Base-by-base conservation (phyloP, 2,329 filamentous ascomycete genomes). In the Zymoseptoria pseudotritici region DNA sequence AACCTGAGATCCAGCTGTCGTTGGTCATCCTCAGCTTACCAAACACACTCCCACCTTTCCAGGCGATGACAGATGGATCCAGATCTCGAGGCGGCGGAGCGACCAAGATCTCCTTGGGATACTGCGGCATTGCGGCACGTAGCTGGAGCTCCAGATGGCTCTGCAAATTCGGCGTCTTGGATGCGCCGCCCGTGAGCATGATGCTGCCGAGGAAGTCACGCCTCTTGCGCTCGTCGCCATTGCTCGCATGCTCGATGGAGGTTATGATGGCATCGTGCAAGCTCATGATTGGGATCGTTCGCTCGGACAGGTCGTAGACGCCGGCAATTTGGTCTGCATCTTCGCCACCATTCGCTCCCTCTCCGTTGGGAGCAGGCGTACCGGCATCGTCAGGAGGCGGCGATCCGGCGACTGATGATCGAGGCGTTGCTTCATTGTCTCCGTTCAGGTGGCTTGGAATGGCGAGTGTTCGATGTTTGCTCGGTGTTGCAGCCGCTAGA, bases 1-100 rank as follows among this genome's bases (percentile, higher is more conserved):
- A 81, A 53, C 85, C 84, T 13, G 87, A 88, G 70, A 97, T 90
- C 94, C 94, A 99, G 69, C 89, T 94, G 74, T 99, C 94, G 76
- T 97, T 97, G 17, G 91, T 92, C 53, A 79, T 79, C 61, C 86
- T 84, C 67, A 97, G 78, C 77, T 96, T 91, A 2, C 91, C 92
- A 79, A 97, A 99, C 17, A 99, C 92, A 72, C 91, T 96, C 0
- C 90, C 94, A 3, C 94, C 94, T 81, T 99, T 99, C 94, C 94
- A 99, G 8, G 88, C 87, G 57, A 97, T 89, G n/a, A 97, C 92
- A 76, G 97, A 91, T 61, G 94, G 91, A 75, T 99, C 94, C 78
- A 99, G 88, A 69, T 99, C 94, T 69, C 93, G 82, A 0, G 94
- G 94, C n/a, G 86, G 85, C 20, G 82, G 80, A 1, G 83, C 84